Base-by-base conservation (phyloP, 169 alveolate species). In the Eimeria praecox region DNA sequence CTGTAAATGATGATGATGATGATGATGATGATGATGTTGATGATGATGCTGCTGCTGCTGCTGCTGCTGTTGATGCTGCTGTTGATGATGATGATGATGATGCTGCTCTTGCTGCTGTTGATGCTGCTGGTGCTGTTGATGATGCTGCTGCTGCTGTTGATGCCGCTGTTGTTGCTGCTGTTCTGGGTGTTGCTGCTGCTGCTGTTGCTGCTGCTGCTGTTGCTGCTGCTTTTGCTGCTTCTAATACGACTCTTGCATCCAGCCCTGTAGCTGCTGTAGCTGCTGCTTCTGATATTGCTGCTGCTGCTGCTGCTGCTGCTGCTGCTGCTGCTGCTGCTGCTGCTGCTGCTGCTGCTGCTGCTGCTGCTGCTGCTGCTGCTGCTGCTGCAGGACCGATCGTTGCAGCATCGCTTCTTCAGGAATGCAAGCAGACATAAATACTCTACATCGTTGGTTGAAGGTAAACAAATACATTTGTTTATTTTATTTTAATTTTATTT, bases 341-440 rank as follows among this genome's bases (percentile, higher is more conserved):
- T 62, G 6, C 49, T 54, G 35, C 77, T n/a, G 71, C 35, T 52
- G 56, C 71, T 59, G 54, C 83, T 73, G 83, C 92, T 59, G 56
- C 78, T 85, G 92, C 92, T 46, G 46, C 77, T 83, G 69, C 77
- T 33, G 73, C 75, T 33, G 64, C 56, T 30, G 46, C 73, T 52
- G 69, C 71, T 54, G 52, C 52, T 30, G 64, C 59, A 96, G 97
- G 94, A 96, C 97, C 12, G 69, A 73, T 69, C 93, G 94, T 38
- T 91, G 95, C 66, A 89, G 94, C 64, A 69, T 96, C 16, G 90
- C 95, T 27, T 82, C 96, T 49, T 80, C 95, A 16, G 97, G 97
- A 22, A 94, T 94, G 97, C 94, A 94, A 69, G 96, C 97, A 1
- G 97, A 96, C 40, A 62, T 52, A 78, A 52, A 69, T 30, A 94